Base-by-base conservation (phyloP, 176 grass and related monocot species). In the Juncus inflexus region DNA sequence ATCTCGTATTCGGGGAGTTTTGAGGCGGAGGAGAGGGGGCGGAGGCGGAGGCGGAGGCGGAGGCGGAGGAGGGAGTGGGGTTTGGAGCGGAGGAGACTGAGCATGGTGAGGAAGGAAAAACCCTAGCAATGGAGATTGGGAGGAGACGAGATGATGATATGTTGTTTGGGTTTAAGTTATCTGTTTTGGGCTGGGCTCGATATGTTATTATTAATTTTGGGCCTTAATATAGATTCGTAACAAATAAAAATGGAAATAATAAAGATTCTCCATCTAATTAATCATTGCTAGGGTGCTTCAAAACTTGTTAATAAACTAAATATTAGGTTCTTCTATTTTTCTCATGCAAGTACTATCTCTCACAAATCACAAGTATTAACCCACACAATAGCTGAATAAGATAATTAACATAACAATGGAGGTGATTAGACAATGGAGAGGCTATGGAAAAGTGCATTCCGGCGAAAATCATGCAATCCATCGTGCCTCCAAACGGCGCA, bases 1-100 rank as follows among this genome's bases (percentile, higher is more conserved):
- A 97, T 87, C 79, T 91, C 71, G 67, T 86, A 97, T 82, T 97
- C 92, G n/a, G 84, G 92, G 53, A 84, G 79, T 45, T 83, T 76
- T 4, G 87, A 60, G 71, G n/a, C 41, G 52, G 61, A 4, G 80
- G 15, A 66, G 60, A 8, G 64, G 52, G 9, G 1, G 9, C 1
- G 37, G 40, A 10, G 12, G 40, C 16, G 41, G 53, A 15, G 13
- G 73, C 51, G 59, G 15, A 37, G 43, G 40, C 7, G 68, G 52
- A 70, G 63, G 64, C 45, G 6, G 37, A 58, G 60, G 47, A 62
- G 37, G 49, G 3, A 62, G 66, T 72, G 19, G 64, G 73, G 55
- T 13, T 73, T 73, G 13, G 67, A 43, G 19, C 60, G 60, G 37
- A 12, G 4, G 65, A 61, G 73, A 37, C 4, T 79, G 54, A 66